These are phyloP conservation scores for Hypoxylon sp. DNA, from an alignment of 2,329 filamentous ascomycete species.

Conservation along the genomic window DNA sequence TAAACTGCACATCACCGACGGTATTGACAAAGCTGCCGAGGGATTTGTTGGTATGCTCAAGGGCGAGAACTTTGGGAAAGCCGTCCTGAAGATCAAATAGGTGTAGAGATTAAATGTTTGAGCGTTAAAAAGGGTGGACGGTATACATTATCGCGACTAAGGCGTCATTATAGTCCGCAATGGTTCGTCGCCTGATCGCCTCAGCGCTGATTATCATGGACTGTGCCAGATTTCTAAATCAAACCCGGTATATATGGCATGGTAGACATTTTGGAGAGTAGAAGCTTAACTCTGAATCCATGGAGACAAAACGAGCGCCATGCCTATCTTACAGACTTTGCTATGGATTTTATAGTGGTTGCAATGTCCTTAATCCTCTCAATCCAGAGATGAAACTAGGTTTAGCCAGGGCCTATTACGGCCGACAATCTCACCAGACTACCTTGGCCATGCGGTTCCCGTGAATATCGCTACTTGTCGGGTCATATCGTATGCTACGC, in stretches of 20 bases:
- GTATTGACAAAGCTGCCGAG: conserved; percentile 81
- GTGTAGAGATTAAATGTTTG: not conserved
- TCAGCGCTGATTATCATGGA: not conserved
- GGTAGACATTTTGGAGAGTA: not conserved
- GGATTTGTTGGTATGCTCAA: conserved; percentile 80
- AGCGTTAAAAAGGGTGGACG: not conserved
- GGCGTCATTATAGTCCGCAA: not conserved
- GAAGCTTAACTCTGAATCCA: not conserved
- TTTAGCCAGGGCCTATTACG: not conserved
- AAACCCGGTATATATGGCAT: too few species aligned
- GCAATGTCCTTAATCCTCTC: not conserved
- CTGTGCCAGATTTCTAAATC: not conserved
- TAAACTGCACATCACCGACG: conserved; percentile 75
- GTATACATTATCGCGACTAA: not conserved
- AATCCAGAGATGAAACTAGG: not conserved
- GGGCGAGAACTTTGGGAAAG: conserved; percentile 90
- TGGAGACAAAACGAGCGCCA: not conserved
- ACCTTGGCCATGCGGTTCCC: not conserved
- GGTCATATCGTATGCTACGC: not conserved
- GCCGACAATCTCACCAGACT: not conserved
- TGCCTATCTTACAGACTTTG: too few species aligned
- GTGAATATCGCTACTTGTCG: not conserved
- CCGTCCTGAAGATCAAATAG: conserved; percentile 72
- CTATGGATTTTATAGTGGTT: too few species aligned
- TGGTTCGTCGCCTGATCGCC: not conserved